These are phyloP conservation scores for Lactarius evosmus DNA, from an alignment of 768 basidiomycete species.

Conservation along the genomic window DNA sequence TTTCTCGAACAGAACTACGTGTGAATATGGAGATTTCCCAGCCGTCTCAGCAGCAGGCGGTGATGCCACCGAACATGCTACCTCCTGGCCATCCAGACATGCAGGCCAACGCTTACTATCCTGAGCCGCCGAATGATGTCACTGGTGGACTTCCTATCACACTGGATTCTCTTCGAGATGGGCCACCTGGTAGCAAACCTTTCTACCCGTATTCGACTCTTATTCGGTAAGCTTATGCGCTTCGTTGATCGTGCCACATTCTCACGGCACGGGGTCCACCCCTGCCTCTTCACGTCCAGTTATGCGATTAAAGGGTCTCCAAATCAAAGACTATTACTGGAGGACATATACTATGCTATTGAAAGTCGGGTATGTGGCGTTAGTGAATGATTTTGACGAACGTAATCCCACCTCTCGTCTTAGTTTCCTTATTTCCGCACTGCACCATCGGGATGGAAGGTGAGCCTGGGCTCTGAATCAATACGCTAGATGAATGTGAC, in stretches of 20 bases:
- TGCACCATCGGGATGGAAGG: slow-evolving; percentile 91
- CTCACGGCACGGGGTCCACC: slow-evolving; percentile 15
- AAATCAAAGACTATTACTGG: slow-evolving; percentile 77
- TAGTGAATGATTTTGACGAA: slow-evolving; percentile 8
- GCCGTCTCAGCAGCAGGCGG: slow-evolving; percentile 45
- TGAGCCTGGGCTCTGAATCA: slow-evolving; percentile 38
- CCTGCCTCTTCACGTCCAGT: slow-evolving; percentile 39
- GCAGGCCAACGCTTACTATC: slow-evolving; percentile 56
- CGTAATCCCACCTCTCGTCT: slow-evolving; percentile 25
- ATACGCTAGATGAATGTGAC: slow-evolving; percentile 37
- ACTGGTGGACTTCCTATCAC: slow-evolving; percentile 84
- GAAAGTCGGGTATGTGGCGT: slow-evolving; percentile 71
- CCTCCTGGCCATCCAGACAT: slow-evolving; percentile 41
- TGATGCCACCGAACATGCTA: slow-evolving; percentile 62
- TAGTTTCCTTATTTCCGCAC: slow-evolving; percentile 88
- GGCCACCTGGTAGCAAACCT: slow-evolving; percentile 84
- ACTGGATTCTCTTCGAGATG: slow-evolving; percentile 81
- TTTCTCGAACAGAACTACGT: background rate
- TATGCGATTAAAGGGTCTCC: slow-evolving; percentile 92
- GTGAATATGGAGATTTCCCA: slow-evolving; percentile 25
- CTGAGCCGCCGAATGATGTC: slow-evolving; percentile 72
- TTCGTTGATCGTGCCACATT: slow-evolving; percentile 6
- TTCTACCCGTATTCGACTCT: slow-evolving; percentile 91
- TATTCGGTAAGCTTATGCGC: slow-evolving; percentile 60
- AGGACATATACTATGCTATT: slow-evolving; percentile 91